Evolutionary conservation across 495 filamentous ascomycete genomes (phyloP), one percentile per base, ranked within the genome.

Genomic region (Penicillium arizonense): DNA sequence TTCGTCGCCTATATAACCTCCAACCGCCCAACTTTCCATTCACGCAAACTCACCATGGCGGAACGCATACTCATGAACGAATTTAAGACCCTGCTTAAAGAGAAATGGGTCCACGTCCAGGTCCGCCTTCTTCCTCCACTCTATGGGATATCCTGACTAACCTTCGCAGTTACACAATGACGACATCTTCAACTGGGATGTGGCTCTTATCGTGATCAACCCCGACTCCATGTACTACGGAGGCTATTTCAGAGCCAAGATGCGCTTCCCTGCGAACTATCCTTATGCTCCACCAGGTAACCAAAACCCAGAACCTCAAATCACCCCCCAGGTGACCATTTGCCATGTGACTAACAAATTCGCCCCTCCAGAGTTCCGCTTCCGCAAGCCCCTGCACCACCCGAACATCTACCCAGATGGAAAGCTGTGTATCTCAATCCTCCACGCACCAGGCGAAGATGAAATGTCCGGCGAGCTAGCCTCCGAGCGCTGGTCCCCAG

Each of bases 381-480:
- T 98, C 77, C 63, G 82, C 13, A 79, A 84, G 8, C 88, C 91
- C 20, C 79, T 92, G 40, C 90, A 86, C 70, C 94, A 98, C 71
- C 94, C 94, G 5, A 98, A 98, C 66, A 85, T 98, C 67, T 96
- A 97, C 70, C 68, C 80, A 7, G 88, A 96, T 68, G 94, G 94
- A 58, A 86, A 85, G 48, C 81, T 97, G 14, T 97, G 94, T 76
- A 97, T 98, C 67, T 96, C 92, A 36, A 98, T 98, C 61, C 83
- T 98, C 4, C 93, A 98, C 71, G 77, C 85, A 9, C 91, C 94
- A 1, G 94, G 93, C 52, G 90, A 96, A 45, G 93, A 97, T 63
- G 82, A 87, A 56, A 90, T 89, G 77, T 96, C 91, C 23, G 94
- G 94, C 44, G 94, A 97, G 70, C 70, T 82, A 14, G 93, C 94